Evolutionary conservation across 2,329 filamentous ascomycete genomes (phyloP).

Genomic region (Seiridium unicorne): DNA sequence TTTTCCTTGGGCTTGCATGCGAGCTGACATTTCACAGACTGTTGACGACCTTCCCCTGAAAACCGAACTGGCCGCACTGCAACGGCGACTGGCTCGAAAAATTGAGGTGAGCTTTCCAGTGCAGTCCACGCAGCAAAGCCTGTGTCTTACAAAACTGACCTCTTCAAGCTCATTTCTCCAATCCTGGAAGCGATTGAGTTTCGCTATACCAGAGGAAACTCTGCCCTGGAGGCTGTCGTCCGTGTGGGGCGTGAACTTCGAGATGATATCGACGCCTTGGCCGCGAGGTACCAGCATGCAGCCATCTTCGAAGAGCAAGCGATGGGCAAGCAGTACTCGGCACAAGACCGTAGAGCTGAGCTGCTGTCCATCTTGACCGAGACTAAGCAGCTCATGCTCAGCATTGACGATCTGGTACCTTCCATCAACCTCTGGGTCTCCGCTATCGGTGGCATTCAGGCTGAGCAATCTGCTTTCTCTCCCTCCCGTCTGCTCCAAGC

Average conservation of each 20-base stretch:
- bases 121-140: slow-evolving; percentile 17
- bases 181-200: slow-evolving; percentile 37
- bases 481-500: slow-evolving; percentile 89
- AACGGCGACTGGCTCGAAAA: slow-evolving; percentile 76
- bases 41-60: slow-evolving; percentile 70
- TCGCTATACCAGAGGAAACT: slow-evolving; percentile 48
- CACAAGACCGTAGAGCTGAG: slow-evolving; percentile 60
- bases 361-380: slow-evolving; percentile 69
- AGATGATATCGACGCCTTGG: slow-evolving; percentile 78
- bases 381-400: slow-evolving; percentile 70
- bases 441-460: slow-evolving; percentile 85
- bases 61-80: slow-evolving; percentile 66
- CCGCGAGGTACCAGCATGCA: slow-evolving; percentile 69
- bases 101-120: slow-evolving; percentile 59
- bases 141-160: slow-evolving; percentile 5
- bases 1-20: not conserved
- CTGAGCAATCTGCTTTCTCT: slow-evolving; percentile 78
- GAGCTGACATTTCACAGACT: slow-evolving; percentile 33
- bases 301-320: slow-evolving; percentile 60
- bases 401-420: slow-evolving; percentile 89
- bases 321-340: slow-evolving; percentile 41
- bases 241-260: slow-evolving; percentile 79
- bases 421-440: slow-evolving; percentile 92
- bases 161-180: slow-evolving; percentile 25
- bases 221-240: slow-evolving; percentile 76